Evolutionary conservation across 176 grass and related monocot genomes (phyloP).

Genomic region (Luzula sylvatica): DNA sequence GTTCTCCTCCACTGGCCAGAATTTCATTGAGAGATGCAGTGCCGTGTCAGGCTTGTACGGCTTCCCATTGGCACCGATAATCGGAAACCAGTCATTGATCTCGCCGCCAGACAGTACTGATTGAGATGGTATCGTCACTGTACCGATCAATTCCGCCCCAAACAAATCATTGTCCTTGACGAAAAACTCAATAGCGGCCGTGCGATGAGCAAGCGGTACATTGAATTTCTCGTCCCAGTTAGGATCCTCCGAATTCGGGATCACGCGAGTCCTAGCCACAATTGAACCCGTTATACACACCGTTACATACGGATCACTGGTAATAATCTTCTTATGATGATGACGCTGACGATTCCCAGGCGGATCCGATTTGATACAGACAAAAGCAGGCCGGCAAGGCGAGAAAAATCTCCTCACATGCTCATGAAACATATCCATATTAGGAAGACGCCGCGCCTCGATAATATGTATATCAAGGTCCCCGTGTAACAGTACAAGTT

Average conservation of each 20-base stretch:
- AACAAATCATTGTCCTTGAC: constrained; percentile 93
- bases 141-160: constrained; percentile 85
- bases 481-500: constrained; percentile 49
- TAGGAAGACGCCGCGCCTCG: constrained; percentile 72
- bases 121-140: constrained; percentile 31
- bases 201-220: constrained; percentile 67
- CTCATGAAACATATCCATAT: constrained; percentile 96
- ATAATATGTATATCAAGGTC: constrained; percentile 75
- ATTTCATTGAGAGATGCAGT: constrained; percentile 37
- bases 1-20: constrained; percentile 30
- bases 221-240: constrained; percentile 61
- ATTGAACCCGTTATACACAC: constrained; percentile 54
- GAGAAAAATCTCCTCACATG: constrained; percentile 50
- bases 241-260: constrained; percentile 62
- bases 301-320: constrained; percentile 95
- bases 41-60: constrained; percentile 52
- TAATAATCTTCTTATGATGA: constrained; percentile 53
- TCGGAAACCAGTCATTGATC: constrained; percentile 45
- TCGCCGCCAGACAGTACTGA: constrained; percentile 15
- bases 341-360: neutral
- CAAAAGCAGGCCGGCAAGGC: constrained; percentile 31
- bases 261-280: constrained; percentile 75
- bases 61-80: constrained; percentile 40
- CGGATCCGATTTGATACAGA: constrained; percentile 19
- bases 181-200: constrained; percentile 46